Base-by-base conservation (phyloP, 305 asterid species). In the Solanum hybrid region DNA sequence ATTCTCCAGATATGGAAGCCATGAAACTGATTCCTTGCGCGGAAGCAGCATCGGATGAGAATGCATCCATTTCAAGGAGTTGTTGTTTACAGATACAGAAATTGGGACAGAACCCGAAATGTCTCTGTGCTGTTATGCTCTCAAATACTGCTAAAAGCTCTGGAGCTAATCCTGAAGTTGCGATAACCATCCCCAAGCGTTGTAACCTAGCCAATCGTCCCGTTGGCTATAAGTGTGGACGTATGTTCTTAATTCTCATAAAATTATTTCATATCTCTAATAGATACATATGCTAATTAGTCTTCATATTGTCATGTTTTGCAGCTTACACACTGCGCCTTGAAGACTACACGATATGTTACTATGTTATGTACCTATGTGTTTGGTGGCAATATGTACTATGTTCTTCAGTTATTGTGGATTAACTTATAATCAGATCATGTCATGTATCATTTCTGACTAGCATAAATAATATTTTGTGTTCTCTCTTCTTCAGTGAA, bases 261-360 rank as follows among this genome's bases (percentile, higher is more conserved):
- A 67, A 67, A n/a, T 69, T 69, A 10, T n/a, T 67, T 67, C 31
- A n/a, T 4, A 69, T 69, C 7, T 69, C 13, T 5, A 26, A 8
- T 24, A 24, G 7, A 61, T 57, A 34, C 3, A 24, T 69, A 24
- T 24, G 6, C 77, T 26, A 11, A 71, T 71, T 5, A 37, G 5
- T 34, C 14, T 2, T 14, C 8, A 12, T 83, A 2, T 28, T 85
- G 36, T 35, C 24, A 3, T 20, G 57, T 90, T 83, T 91, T 71
- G 91, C 92, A 92, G 94, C 91, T 80, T 92, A 92, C 46, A 91
- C 94, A n/a, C 33, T 82, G 26, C 87, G 26, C 87, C 87, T 14
- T 82, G 87, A 90, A 61, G 29, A 83, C 75, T n/a, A 31, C 13
- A 11, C 73, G 42, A 69, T 24, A 24, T 26, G 89, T 14, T 5